Conservation (phyloP, 2,329 filamentous ascomycete genomes). For the Aspergillus niger region DNA sequence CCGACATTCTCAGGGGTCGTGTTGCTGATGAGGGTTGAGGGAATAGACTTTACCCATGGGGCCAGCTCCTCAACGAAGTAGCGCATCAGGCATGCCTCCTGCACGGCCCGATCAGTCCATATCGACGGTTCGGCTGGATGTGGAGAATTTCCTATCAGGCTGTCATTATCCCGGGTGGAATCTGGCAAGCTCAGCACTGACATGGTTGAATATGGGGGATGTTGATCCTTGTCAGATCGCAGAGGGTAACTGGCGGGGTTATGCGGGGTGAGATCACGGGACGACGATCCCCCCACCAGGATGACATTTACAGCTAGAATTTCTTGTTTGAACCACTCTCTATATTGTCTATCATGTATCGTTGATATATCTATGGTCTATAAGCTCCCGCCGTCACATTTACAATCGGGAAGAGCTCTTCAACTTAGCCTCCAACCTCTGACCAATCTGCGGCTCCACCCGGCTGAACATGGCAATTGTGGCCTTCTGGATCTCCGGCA, state of each 20-base stretch:
- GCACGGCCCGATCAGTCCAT: neutral
- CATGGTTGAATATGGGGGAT: too few relatives aligned
- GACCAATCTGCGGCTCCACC: constrained; percentile 24
- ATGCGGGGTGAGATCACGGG: neutral
- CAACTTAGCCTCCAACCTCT: constrained; percentile 20
- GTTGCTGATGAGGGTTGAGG: neutral
- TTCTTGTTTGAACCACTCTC: neutral
- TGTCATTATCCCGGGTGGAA: too few relatives aligned
- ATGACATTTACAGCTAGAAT: too few relatives aligned
- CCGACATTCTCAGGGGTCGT: neutral
- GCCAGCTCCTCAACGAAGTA: constrained; percentile 28
- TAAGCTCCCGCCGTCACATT: neutral
- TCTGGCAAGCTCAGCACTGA: too few relatives aligned
- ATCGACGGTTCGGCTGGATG: neutral
- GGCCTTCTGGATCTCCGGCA: constrained; percentile 18
- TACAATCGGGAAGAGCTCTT: constrained; percentile 12
- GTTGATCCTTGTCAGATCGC: too few relatives aligned
- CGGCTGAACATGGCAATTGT: constrained; percentile 25
- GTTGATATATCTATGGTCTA: neutral
- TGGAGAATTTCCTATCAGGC: too few relatives aligned
- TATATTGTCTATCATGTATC: neutral
- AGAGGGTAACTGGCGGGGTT: neutral
- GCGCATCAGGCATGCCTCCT: constrained; percentile 14
- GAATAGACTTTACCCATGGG: constrained; percentile 19
- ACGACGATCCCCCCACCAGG: neutral